Evolutionary conservation across 2,329 filamentous ascomycete genomes (phyloP).

Genomic region (Colletotrichum graminicola): DNA sequence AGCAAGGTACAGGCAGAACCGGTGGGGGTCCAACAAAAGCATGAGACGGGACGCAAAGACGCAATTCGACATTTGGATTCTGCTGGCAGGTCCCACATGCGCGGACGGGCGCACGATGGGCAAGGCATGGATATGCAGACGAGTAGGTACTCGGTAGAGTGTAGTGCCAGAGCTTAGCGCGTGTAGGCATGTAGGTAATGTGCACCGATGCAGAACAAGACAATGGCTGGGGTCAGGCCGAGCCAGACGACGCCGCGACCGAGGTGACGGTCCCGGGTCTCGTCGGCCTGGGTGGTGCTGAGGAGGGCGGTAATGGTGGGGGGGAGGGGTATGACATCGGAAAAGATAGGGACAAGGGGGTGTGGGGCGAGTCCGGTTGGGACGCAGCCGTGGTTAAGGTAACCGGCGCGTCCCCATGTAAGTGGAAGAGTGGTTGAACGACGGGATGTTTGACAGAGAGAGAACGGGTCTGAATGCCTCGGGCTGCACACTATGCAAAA

Average conservation of each 20-base stretch:
- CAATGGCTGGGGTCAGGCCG: slow-evolving; percentile 23
- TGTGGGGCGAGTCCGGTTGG: slow-evolving; percentile 5
- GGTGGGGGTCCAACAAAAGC: slow-evolving; percentile 42
- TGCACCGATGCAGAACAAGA: slow-evolving; percentile 11
- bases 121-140: slow-evolving; percentile 21
- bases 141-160: slow-evolving; percentile 4
- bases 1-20: slow-evolving; percentile 18
- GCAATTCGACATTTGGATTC: slow-evolving; percentile 29
- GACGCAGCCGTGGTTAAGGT: slow-evolving; percentile 30
- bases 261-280: slow-evolving; percentile 36
- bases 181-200: background rate
- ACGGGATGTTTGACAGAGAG: background rate
- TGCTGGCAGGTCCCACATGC: slow-evolving; percentile 34
- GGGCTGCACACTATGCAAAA: slow-evolving; percentile 22
- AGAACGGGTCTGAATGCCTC: slow-evolving; percentile 5
- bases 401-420: slow-evolving; percentile 21
- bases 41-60: slow-evolving; percentile 35
- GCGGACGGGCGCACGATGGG: slow-evolving; percentile 27
- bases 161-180: slow-evolving; percentile 1
- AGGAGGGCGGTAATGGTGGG: slow-evolving; percentile 6
- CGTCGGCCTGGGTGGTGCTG: slow-evolving; percentile 26
- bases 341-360: slow-evolving; percentile 38
- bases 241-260: slow-evolving; percentile 32
- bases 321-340: slow-evolving; percentile 39
- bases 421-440: slow-evolving; percentile 26